Percentiles rank a stretch among this genome's conserved stretches.
Conservation (phyloP, 192 early-diverging fungal species). For the Rhizoclosmatium sp. region DNA sequence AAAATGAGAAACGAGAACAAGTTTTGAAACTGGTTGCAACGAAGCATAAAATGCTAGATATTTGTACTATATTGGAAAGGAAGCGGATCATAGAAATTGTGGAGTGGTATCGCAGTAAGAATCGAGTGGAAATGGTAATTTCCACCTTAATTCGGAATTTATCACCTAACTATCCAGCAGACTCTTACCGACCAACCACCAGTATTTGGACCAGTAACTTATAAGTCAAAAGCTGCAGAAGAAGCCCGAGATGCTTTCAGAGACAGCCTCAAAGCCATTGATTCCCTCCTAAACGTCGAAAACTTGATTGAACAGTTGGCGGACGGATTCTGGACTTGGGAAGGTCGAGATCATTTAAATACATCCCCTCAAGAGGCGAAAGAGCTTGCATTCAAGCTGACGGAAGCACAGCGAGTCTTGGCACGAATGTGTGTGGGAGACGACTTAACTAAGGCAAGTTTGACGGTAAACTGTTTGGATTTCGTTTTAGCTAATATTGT, state of each 20-base stretch:
- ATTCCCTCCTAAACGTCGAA: neutral
- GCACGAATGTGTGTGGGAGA: neutral
- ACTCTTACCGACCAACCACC: too few relatives aligned
- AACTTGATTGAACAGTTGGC: neutral
- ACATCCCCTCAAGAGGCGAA: neutral
- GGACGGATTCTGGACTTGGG: neutral
- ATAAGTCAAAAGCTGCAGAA: too few relatives aligned
- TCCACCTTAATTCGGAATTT: too few relatives aligned
- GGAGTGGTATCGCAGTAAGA: neutral
- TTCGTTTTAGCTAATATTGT: neutral
- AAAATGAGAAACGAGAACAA: neutral
- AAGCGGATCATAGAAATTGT: constrained; percentile 9
- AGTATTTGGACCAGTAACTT: too few relatives aligned
- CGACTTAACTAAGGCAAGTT: neutral
- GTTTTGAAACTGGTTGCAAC: neutral
- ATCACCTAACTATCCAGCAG: too few relatives aligned
- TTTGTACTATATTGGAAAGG: constrained; percentile 3
- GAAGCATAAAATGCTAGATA: constrained; percentile 15
- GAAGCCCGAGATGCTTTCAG: neutral
- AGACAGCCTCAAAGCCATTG: neutral
- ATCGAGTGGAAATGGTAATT: neutral
- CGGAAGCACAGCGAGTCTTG: neutral
- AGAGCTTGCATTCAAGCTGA: neutral
- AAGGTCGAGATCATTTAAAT: too few relatives aligned
- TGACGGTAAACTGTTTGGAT: neutral